Evolutionary conservation across 2,329 filamentous ascomycete genomes (phyloP).

Genomic region (Trichoderma sp.): DNA sequence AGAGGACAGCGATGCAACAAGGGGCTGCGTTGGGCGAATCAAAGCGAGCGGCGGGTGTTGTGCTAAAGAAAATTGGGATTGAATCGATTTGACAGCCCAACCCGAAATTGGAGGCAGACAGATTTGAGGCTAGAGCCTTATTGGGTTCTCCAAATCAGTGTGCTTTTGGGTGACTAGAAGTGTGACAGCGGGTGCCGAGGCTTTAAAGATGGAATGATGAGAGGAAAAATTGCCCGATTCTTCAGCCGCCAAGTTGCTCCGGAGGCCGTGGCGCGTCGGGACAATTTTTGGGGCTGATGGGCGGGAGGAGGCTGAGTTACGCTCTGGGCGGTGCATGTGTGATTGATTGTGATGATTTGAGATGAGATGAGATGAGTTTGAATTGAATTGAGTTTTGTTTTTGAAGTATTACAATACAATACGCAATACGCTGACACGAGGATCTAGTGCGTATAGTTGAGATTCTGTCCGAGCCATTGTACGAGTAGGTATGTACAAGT

Average conservation of each 20-base stretch:
- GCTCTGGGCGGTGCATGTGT: background rate
- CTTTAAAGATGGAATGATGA: background rate
- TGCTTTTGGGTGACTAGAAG: too few species aligned
- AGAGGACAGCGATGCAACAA: constrained; percentile 13
- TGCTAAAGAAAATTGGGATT: background rate
- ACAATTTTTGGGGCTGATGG: background rate
- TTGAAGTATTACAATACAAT: background rate
- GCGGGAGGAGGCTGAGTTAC: background rate
- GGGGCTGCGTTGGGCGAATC: background rate
- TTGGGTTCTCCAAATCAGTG: background rate
- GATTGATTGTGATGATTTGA: background rate
- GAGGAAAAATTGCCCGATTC: background rate
- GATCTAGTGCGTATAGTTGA: background rate
- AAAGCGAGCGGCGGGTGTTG: background rate
- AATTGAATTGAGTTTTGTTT: background rate
- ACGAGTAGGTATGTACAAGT: background rate
- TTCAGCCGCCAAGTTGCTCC: constrained; percentile 1
- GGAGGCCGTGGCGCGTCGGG: constrained; percentile 11
- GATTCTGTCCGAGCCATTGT: background rate
- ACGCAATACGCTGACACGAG: background rate
- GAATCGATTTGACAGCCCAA: background rate
- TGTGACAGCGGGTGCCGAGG: background rate
- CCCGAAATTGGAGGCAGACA: background rate
- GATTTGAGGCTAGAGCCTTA: background rate
- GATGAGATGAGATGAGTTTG: background rate